These are phyloP conservation scores for Suillus plorans DNA, from an alignment of 768 basidiomycete genomes.

Conservation along the genomic window DNA sequence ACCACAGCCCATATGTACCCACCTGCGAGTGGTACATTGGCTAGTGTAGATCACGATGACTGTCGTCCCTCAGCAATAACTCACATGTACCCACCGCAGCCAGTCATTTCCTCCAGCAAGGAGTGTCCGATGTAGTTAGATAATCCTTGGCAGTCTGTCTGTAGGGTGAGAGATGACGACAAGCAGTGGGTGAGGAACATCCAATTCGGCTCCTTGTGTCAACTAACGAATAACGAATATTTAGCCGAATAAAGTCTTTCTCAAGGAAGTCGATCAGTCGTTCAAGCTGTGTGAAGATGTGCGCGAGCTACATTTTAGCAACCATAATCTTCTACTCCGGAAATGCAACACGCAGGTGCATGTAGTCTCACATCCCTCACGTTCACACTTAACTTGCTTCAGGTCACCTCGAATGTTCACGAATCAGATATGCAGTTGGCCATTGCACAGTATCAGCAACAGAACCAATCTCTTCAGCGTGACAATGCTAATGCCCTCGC, in stretches of 20 bases:
- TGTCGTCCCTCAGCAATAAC: not conserved
- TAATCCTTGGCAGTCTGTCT: not conserved
- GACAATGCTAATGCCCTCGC: not conserved
- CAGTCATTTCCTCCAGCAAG: no score
- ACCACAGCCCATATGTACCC: not conserved
- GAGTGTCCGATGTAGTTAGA: no score
- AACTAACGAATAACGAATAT: not conserved
- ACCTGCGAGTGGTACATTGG: no score
- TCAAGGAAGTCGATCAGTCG: not conserved
- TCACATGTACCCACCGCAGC: not conserved
- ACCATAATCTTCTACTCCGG: not conserved
- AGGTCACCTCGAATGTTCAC: not conserved
- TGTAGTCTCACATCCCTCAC: not conserved
- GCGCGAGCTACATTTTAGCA: not conserved
- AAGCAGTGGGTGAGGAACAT: not conserved
- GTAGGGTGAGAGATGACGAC: not conserved
- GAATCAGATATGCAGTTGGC: not conserved
- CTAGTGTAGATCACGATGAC: no score
- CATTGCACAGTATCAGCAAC: not conserved
- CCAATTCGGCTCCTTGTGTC: not conserved
- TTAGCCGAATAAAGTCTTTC: not conserved
- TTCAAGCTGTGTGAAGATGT: not conserved
- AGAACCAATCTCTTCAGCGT: not conserved
- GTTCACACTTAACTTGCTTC: not conserved
- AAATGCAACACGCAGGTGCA: not conserved